Evolutionary conservation across 805 yeast genomes (phyloP).

Genomic region (Cyberlindnera subsufficiens): DNA sequence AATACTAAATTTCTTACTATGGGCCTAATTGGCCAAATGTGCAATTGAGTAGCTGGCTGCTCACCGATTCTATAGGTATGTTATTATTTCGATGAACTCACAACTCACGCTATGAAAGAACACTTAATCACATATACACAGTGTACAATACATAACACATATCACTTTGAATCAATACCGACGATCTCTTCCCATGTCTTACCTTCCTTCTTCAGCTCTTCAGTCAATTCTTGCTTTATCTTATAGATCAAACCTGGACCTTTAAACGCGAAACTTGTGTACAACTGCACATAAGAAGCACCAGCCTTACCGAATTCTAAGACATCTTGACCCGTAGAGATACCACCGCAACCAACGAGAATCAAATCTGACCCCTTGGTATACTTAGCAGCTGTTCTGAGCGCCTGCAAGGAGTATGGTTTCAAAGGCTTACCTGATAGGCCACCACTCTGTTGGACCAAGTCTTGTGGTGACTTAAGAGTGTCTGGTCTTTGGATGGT

Average conservation of each 20-base stretch:
- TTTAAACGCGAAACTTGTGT: conserved; percentile 86
- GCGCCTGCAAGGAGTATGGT: conserved; percentile 67
- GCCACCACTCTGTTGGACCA: conserved; percentile 71
- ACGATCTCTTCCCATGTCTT: conserved; percentile 80
- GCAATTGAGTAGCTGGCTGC: no score
- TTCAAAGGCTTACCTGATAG: conserved; percentile 90
- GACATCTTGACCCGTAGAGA: conserved; percentile 81
- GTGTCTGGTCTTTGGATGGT: conserved; percentile 75
- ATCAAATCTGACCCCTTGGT: conserved; percentile 71
- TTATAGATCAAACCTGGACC: conserved; percentile 80
- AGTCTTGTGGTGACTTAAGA: conserved; percentile 43
- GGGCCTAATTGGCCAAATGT: no score
- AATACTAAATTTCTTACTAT: no score
- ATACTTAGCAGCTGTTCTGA: conserved; percentile 64
- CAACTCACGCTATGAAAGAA: background rate
- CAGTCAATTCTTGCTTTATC: conserved; percentile 52
- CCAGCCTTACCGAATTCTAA: conserved; percentile 91
- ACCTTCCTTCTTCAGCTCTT: conserved; percentile 63
- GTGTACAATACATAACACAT: no score
- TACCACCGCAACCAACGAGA: conserved; percentile 93
- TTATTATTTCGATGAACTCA: background rate
- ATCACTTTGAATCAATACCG: conserved; percentile 43
- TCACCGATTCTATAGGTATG: background rate
- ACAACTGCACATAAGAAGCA: conserved; percentile 81
- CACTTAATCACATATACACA: background rate